Conservation (phyloP, 2,329 filamentous ascomycete species). For the Penicillium paneum region DNA sequence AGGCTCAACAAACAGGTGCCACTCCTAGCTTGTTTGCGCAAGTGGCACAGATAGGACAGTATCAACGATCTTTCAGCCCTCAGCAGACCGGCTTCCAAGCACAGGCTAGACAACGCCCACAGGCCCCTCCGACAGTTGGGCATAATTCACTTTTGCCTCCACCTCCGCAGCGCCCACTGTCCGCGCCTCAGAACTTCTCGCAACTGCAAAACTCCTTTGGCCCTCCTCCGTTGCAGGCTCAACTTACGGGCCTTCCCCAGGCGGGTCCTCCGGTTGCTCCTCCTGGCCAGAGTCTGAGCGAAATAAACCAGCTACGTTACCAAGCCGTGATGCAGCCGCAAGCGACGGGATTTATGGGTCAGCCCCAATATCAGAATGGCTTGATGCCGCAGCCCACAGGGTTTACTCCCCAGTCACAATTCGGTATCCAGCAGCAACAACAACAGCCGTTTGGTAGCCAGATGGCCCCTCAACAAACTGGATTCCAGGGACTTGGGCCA, state of each 20-base stretch:
- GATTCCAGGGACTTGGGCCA: conserved; percentile 46
- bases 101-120: conserved; percentile 63
- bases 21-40: conserved; percentile 52
- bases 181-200: conserved; percentile 75
- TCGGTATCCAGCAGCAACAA: conserved; percentile 49
- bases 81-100: conserved; percentile 42
- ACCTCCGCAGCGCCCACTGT: conserved; percentile 76
- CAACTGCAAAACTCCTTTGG: conserved; percentile 70
- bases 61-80: conserved; percentile 27
- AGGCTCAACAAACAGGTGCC: conserved; percentile 43
- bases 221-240: conserved; percentile 72
- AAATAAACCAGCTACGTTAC: conserved; percentile 64
- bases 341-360: conserved; percentile 58
- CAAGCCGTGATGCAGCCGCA: conserved; percentile 61
- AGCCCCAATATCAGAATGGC: conserved; percentile 40
- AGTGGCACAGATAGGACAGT: conserved; percentile 35
- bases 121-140: conserved; percentile 62
- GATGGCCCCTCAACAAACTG: conserved; percentile 38
- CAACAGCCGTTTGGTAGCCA: conserved; percentile 31
- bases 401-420: conserved; percentile 45
- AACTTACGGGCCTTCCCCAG: conserved; percentile 72
- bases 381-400: conserved; percentile 49
- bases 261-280: conserved; percentile 59
- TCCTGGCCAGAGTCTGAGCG: conserved; percentile 72
- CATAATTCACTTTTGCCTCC: conserved; percentile 67